These are phyloP conservation scores for Ophiosphaerella korrae DNA, from an alignment of 2,329 filamentous ascomycete genomes.

Conservation along the genomic window DNA sequence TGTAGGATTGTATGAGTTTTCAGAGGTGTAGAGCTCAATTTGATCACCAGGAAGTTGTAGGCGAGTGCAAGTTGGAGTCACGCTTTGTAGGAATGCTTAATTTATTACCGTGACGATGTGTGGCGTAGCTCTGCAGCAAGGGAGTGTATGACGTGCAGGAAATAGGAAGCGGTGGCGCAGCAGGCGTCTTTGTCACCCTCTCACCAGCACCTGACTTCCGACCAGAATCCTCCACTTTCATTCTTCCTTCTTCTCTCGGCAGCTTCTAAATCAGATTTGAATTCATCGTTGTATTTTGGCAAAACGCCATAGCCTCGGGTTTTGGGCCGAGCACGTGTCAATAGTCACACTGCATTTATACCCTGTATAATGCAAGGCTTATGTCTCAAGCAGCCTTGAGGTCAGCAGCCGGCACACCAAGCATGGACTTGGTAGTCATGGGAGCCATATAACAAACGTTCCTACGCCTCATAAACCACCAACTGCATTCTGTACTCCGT, in stretches of 20 bases:
- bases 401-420: constrained; percentile 9
- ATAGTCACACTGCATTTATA: constrained; percentile 20
- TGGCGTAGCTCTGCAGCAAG: constrained; percentile 3
- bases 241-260: background rate
- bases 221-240: background rate
- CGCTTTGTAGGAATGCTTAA: background rate
- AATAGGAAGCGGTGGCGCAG: background rate
- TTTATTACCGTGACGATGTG: constrained; percentile 1
- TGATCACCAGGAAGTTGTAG: background rate
- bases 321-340: constrained; percentile 10
- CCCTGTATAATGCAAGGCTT: constrained; percentile 4
- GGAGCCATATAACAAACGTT: constrained; percentile 7
- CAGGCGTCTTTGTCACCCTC: background rate
- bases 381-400: constrained; percentile 12
- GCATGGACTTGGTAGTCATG: constrained; percentile 13
- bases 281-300: background rate
- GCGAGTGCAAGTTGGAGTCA: background rate
- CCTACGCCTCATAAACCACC: background rate
- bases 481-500: background rate
- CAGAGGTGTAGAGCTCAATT: background rate
- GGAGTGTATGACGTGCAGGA: constrained; percentile 2
- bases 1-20: background rate
- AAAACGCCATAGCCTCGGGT: constrained; percentile 1
- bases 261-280: background rate
- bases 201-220: background rate